Evolutionary conservation across 495 filamentous ascomycete genomes (phyloP), one percentile per base, ranked within the genome.

Genomic region (Neurospora tetrasperma): DNA sequence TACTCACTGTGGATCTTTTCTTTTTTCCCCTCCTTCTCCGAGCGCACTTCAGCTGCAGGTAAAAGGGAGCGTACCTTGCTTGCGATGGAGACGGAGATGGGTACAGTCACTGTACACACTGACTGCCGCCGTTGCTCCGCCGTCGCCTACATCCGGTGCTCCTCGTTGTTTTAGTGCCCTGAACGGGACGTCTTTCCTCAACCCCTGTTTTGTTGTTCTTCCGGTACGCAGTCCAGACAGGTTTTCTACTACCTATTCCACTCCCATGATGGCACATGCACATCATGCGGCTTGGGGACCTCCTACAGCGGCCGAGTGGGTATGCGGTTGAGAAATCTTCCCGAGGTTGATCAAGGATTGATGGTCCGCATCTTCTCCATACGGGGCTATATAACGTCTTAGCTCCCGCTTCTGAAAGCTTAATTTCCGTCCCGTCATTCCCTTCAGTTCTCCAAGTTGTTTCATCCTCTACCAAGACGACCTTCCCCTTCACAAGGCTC

Each of bases 201-300:
- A 41, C 39, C 62, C 70, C 72, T 39, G 46, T 18, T 54, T 59
- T 39, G 59, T 59, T 66, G 70, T 68, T 74, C 59, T 31, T 42
- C 54, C 35, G 70, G 27, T 72, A 44, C 46, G 41, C 70, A 40
- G 69, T 39, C 71, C 48, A 69, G 35, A 71, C 68, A 72, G 54
- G 71, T 35, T 70, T 41, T 71, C 72, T 70, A 42, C 54, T 59
- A 38, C 35, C 35, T 38, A 71, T 70, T 46, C n/a, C 41, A 41
- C 27, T 14, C 48, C 71, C 70, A 62, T 59, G 48, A 70, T 48
- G 14, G 59, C 70, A 74, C 75, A 76, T 74, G 75, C 73, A 71
- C 73, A 74, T 75, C 75, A 76, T 76, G 73, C 73, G 66, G 46
- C 70, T 71, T 74, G 71, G 73, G 73, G 73, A 27, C 62, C 40